Evolutionary conservation across 2,329 filamentous ascomycete species (phyloP).

Genomic region (Huntiella moniliformis): DNA sequence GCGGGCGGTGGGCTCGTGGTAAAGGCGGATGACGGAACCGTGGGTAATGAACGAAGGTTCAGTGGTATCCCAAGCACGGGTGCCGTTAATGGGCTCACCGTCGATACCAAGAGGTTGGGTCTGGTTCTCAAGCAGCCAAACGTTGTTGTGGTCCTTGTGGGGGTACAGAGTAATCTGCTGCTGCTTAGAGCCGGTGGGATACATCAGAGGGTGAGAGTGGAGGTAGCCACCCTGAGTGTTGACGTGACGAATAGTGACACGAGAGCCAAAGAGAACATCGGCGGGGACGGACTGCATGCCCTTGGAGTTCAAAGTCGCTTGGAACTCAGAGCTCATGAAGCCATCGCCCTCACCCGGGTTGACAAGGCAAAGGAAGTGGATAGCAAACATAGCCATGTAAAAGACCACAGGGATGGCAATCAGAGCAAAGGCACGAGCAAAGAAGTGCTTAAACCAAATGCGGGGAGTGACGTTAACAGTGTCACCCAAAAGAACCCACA

Average conservation of each 20-base stretch:
- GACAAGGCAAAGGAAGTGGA: conserved; percentile 81
- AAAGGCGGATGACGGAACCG: conserved; percentile 63
- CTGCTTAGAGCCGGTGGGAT: conserved; percentile 91
- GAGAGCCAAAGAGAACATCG: conserved; percentile 77
- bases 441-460: conserved; percentile 82
- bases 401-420: conserved; percentile 77
- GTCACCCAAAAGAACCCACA: conserved; percentile 90
- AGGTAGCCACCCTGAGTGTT: conserved; percentile 97
- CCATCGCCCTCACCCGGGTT: conserved; percentile 96
- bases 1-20: conserved; percentile 66
- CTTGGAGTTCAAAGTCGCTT: conserved; percentile 91
- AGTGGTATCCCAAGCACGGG: conserved; percentile 61
- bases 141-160: conserved; percentile 97
- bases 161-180: conserved; percentile 97
- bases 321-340: conserved; percentile 99
- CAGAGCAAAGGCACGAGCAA: conserved; percentile 76
- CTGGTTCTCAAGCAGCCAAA: conserved; percentile 88
- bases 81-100: conserved; percentile 61
- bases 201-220: conserved; percentile 95
- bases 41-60: conserved; percentile 55
- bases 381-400: conserved; percentile 93
- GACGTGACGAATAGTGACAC: conserved; percentile 71
- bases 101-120: conserved; percentile 69
- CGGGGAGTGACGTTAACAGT: conserved; percentile 67
- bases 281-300: conserved; percentile 88